These are phyloP conservation scores for Teratosphaeriaceae sp. DNA, from an alignment of 2,329 filamentous ascomycete species.

Conservation along the genomic window DNA sequence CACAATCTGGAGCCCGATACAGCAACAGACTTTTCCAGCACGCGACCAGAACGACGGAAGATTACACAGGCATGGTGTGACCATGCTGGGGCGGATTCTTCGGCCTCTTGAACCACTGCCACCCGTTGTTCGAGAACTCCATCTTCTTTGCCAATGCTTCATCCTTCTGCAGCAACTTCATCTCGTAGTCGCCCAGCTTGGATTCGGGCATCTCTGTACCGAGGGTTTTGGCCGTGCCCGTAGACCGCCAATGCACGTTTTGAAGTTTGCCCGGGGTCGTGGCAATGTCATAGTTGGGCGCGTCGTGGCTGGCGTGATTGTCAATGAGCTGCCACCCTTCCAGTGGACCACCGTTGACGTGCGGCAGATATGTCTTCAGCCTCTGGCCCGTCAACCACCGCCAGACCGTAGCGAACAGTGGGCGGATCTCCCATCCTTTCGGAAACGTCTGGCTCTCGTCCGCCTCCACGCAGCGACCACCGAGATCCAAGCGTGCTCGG, in stretches of 20 bases:
- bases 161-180: constrained; percentile 12
- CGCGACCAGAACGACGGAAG: neutral
- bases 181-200: constrained; percentile 14
- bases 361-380: constrained; percentile 16
- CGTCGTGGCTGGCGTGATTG: constrained; percentile 17
- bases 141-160: constrained; percentile 9
- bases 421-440: constrained; percentile 14
- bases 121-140: constrained; percentile 11
- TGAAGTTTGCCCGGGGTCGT: constrained; percentile 15
- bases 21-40: neutral
- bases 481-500: constrained; percentile 28
- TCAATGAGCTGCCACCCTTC: constrained; percentile 27
- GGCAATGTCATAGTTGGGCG: constrained; percentile 18
- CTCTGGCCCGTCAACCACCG: constrained; percentile 9
- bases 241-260: constrained; percentile 22
- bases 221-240: constrained; percentile 10
- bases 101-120: constrained; percentile 7
- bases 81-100: constrained; percentile 5
- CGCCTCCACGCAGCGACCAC: constrained; percentile 23
- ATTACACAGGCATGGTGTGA: constrained; percentile 5
- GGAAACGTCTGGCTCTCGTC: constrained; percentile 17
- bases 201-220: constrained; percentile 19
- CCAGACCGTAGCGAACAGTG: constrained; percentile 14
- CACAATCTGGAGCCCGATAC: neutral
- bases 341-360: constrained; percentile 22